Base-by-base conservation (phyloP, 2,329 filamentous ascomycete genomes). In the Aspergillus ustus region DNA sequence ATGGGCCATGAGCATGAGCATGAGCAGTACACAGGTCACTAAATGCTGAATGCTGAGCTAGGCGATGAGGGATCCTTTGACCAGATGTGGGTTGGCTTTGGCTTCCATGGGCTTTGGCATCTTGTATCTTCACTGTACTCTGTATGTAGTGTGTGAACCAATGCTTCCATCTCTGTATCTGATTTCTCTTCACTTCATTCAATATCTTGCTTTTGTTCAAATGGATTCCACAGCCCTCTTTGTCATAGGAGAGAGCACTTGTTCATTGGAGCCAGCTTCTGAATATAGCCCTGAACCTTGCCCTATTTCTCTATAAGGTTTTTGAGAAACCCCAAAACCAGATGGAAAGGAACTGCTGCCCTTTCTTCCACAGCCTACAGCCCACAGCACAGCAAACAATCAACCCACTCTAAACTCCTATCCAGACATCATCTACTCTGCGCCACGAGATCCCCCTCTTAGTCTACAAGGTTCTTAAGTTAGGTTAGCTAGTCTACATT, bases 11-110 rank as follows among this genome's bases (percentile, higher is more conserved):
- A n/a, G n/a, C 22, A 25, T 25, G 25, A 25, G 4, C 4, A 25
- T 25, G 45, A 34, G 17, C 20, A 34, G 44, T 54, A 31, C 11
- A 45, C 37, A 15, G 48, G 46, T 34, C 52, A 44, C 7, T 20
- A n/a, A 46, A 46, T 46, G 4, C 25, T 20, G 44, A 46, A 46
- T 46, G 4, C 25, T 4, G 25, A 25, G 25, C 44, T 29, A 8
- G 29, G 46, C 22, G 17, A 25, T 50, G 34, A 46, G 29, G 20
- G 19, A 25, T n/a, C 34, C 59, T 49, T 57, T 63, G 61, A 13
- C 34, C 34, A 17, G 34, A 11, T 40, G 34, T 40, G 34, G 34
- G 15, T 40, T 40, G 34, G 34, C 31, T 37, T 37, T 37, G n/a
- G n/a, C 25, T 25, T 25, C n/a, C 4, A 19, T 20, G n/a, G 9